A percentile compares a stretch with the other conserved stretches of the same genome.
These are phyloP conservation scores for Clathrus columnatus DNA, from an alignment of 768 basidiomycete species.

Conservation along the genomic window DNA sequence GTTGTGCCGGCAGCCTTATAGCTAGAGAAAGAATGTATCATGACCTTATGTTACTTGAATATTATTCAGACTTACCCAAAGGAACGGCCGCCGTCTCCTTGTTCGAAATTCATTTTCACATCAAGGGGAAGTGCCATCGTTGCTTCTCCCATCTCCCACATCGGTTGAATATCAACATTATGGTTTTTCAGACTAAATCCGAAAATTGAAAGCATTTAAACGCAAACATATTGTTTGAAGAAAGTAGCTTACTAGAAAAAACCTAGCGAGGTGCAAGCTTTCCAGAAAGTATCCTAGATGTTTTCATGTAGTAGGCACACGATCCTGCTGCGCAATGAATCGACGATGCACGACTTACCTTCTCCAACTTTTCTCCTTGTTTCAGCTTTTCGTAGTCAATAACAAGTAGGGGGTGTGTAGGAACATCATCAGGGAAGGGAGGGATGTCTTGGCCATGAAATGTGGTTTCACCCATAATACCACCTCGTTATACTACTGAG, in stretches of 20 bases:
- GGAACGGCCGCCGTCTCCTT: slow-evolving; percentile 32
- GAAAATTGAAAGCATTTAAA: neutral
- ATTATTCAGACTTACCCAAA: slow-evolving; percentile 24
- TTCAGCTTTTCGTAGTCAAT: slow-evolving; percentile 45
- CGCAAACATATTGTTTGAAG: neutral
- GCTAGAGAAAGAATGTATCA: slow-evolving; percentile 3
- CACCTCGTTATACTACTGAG: too few relatives aligned
- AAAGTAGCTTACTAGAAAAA: neutral
- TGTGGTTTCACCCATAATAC: too few relatives aligned
- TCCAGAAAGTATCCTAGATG: neutral
- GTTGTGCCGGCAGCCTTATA: slow-evolving; percentile 24
- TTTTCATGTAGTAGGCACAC: too few relatives aligned
- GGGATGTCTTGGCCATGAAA: slow-evolving; percentile 24
- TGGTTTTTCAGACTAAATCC: slow-evolving; percentile 34
- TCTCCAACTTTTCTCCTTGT: slow-evolving; percentile 23
- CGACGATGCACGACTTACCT: too few relatives aligned
- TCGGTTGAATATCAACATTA: slow-evolving; percentile 27
- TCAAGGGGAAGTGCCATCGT: slow-evolving; percentile 33
- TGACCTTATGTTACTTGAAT: neutral
- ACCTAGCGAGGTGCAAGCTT: neutral
- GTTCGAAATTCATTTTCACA: slow-evolving; percentile 36
- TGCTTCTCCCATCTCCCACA: slow-evolving; percentile 36
- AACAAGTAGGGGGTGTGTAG: slow-evolving; percentile 46
- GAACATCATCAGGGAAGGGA: slow-evolving; percentile 43
- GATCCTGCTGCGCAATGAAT: too few relatives aligned